phyloP scores from a whole-genome alignment of 257 asterid species.

The Solanum chilense region DNA sequence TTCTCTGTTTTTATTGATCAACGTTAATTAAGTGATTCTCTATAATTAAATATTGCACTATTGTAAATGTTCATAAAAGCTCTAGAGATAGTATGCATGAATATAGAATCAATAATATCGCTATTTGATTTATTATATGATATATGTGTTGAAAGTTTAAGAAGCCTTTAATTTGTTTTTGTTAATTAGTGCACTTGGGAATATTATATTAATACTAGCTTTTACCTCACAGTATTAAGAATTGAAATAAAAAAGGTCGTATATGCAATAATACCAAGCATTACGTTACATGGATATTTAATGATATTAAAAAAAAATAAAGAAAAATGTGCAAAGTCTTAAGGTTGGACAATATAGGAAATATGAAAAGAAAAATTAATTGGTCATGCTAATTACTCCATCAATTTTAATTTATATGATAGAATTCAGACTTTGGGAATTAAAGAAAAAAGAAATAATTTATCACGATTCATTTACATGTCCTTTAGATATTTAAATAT shows the following conservation, averaged over 20 bases:
- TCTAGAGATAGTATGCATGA: background rate
- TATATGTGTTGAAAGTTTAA: background rate
- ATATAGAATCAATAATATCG: background rate
- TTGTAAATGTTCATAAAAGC: background rate
- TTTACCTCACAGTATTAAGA: background rate
- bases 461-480: background rate
- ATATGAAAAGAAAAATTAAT: background rate
- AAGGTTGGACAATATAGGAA: background rate
- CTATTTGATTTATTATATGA: background rate
- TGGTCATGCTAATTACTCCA: background rate
- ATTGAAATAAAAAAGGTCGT: background rate
- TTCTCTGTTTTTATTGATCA: background rate
- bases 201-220: background rate
- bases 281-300: background rate
- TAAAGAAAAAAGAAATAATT: background rate
- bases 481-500: background rate
- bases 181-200: background rate
- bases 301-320: background rate
- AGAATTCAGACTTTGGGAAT: background rate
- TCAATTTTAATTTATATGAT: background rate
- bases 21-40: background rate
- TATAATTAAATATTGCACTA: background rate
- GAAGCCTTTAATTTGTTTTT: background rate
- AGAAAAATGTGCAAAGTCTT: background rate
- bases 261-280: background rate